Percentiles rank a stretch among this genome's conserved stretches.
These are phyloP conservation scores for Withania somnifera DNA, from an alignment of 305 asterid genomes.

Conservation along the genomic window DNA sequence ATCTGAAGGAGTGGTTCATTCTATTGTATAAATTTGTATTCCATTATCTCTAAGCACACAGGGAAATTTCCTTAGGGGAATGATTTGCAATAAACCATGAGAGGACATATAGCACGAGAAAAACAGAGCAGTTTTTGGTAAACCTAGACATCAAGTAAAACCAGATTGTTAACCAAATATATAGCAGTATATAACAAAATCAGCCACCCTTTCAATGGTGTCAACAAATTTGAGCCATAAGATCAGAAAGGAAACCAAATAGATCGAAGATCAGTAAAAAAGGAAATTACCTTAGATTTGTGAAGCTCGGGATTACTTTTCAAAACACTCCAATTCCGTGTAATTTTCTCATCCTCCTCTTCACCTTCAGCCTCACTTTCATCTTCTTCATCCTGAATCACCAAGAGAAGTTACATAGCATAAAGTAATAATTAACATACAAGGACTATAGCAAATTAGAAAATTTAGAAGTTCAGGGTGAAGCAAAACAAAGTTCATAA, in stretches of 20 bases:
- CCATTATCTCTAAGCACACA: background rate
- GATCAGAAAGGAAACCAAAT: background rate
- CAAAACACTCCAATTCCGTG: constrained; percentile 74
- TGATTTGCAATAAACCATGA: background rate
- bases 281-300: constrained; percentile 56
- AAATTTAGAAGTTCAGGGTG: background rate
- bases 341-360: constrained; percentile 48
- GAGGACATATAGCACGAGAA: background rate
- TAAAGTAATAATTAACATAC: background rate
- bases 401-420: background rate
- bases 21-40: background rate
- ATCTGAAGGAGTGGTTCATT: background rate
- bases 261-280: background rate
- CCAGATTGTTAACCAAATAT: background rate
- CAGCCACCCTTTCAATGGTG: background rate
- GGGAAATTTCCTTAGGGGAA: background rate
- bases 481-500: background rate
- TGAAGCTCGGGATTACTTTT: constrained; percentile 51
- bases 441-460: background rate
- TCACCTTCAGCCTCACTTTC: constrained; percentile 63
- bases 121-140: background rate
- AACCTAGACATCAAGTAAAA: background rate
- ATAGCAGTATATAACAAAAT: background rate
- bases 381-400: constrained; percentile 70
- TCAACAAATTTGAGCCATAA: background rate